These are phyloP conservation scores for Fusarium setosum DNA, from an alignment of 2,329 filamentous ascomycete species.

Conservation along the genomic window DNA sequence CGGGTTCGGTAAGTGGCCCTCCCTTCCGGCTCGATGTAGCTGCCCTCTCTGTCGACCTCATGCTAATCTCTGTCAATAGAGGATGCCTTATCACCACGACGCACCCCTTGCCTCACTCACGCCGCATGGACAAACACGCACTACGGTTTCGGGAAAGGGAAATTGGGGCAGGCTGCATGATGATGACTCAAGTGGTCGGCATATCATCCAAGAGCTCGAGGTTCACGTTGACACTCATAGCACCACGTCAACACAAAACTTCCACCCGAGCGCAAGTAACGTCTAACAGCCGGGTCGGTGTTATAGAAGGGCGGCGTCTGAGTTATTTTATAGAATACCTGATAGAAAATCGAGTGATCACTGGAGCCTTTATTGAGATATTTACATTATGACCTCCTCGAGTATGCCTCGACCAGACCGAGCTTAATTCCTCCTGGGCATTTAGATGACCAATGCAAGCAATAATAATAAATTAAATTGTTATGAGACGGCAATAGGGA, in stretches of 20 bases:
- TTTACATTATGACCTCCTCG: too few species aligned
- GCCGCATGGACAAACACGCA: conserved; percentile 1
- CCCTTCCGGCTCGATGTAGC: fast-evolving
- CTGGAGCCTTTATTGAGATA: too few species aligned
- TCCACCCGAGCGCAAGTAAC: not conserved
- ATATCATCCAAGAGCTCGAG: conserved; percentile 9
- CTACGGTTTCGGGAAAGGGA: conserved; percentile 3
- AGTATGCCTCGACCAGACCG: too few species aligned
- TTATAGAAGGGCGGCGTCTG: too few species aligned
- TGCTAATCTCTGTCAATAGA: not conserved
- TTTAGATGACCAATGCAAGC: too few species aligned
- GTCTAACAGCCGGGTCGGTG: not conserved
- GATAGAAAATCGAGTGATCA: too few species aligned
- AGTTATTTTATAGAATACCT: too few species aligned
- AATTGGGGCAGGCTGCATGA: conserved; percentile 22
- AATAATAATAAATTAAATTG: too few species aligned
- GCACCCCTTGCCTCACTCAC: not conserved
- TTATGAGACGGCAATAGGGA: too few species aligned
- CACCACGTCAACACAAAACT: not conserved
- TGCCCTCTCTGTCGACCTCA: not conserved
- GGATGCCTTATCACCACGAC: not conserved
- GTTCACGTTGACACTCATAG: not conserved
- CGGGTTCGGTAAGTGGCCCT: not conserved
- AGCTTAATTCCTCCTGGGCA: too few species aligned
- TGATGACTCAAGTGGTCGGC: conserved; percentile 16